Percentiles rank a stretch among this genome's conserved stretches.
phyloP scores from a whole-genome alignment of 202 grass and related monocot species.

The Sporobolus alterniflorus region DNA sequence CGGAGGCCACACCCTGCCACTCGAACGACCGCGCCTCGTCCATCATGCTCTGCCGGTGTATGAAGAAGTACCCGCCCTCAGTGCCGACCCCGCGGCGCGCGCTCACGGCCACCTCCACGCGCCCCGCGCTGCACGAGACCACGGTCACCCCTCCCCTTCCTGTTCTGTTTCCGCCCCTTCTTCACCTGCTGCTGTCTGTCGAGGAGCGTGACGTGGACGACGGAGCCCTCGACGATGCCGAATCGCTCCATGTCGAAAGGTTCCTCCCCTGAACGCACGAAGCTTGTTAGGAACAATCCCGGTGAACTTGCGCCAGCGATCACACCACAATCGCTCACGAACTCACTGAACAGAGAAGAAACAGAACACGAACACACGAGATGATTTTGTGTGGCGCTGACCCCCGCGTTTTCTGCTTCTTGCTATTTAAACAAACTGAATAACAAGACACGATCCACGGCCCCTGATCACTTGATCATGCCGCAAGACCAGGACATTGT shows the following conservation, averaged over 20 bases:
- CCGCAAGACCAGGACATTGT: too few species aligned
- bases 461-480: too few species aligned
- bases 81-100: constrained; percentile 36
- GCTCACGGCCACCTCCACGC: constrained; percentile 32
- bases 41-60: constrained; percentile 57
- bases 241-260: constrained; percentile 46
- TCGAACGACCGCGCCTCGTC: constrained; percentile 48
- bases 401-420: too few species aligned
- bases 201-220: constrained; percentile 40
- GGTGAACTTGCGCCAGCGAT: too few species aligned
- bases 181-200: background rate
- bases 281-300: too few species aligned
- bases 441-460: too few species aligned
- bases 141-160: constrained; percentile 13
- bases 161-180: background rate
- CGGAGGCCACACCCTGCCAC: constrained; percentile 52
- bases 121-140: constrained; percentile 37
- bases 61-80: constrained; percentile 57
- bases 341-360: too few species aligned
- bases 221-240: constrained; percentile 52
- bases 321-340: too few species aligned
- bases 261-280: constrained; percentile 44
- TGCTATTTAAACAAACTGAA: too few species aligned
- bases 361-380: too few species aligned
- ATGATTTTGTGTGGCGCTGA: too few species aligned